phyloP scores from a whole-genome alignment of 1,284 basidiomycete genomes.

The Rhodotorula glutinis region DNA sequence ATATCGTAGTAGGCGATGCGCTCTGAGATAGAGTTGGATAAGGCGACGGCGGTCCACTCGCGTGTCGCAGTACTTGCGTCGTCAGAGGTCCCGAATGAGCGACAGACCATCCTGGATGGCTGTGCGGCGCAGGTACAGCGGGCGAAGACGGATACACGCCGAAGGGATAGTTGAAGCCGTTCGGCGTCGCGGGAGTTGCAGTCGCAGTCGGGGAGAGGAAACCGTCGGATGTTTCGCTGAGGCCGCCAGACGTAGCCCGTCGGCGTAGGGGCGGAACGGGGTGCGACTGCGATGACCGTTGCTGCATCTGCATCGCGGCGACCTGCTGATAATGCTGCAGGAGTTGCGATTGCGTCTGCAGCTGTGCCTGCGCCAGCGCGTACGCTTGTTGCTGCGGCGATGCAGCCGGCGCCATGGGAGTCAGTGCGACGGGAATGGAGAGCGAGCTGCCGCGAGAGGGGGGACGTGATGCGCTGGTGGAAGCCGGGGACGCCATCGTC shows the following conservation, averaged over 20 bases:
- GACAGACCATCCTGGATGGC: neutral
- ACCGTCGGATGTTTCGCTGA: slow-evolving; percentile 1
- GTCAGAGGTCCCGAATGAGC: neutral
- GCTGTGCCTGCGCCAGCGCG: slow-evolving; percentile 24
- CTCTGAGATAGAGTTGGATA: slow-evolving; percentile 1
- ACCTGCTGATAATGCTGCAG: slow-evolving; percentile 6
- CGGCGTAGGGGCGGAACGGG: neutral
- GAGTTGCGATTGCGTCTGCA: slow-evolving; percentile 22
- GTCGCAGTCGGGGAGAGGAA: slow-evolving; percentile 1
- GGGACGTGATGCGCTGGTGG: slow-evolving; percentile 11
- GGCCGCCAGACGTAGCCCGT: neutral
- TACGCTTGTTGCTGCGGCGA: slow-evolving; percentile 29
- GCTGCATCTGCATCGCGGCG: slow-evolving; percentile 18
- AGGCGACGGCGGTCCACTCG: neutral
- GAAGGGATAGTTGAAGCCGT: slow-evolving; percentile 20
- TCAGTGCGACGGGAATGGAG: slow-evolving; percentile 11
- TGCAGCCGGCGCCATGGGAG: slow-evolving; percentile 14
- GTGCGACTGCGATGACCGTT: neutral
- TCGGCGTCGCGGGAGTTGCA: slow-evolving; percentile 1
- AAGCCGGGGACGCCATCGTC: slow-evolving; percentile 2
- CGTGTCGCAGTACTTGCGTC: neutral
- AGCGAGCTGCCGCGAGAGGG: slow-evolving; percentile 27
- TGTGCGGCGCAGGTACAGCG: neutral
- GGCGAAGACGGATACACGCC: neutral
- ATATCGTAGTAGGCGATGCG: slow-evolving; percentile 11